Conservation (phyloP, 2,329 filamentous ascomycete species). For the Macrophomina pseudophaseolina region DNA sequence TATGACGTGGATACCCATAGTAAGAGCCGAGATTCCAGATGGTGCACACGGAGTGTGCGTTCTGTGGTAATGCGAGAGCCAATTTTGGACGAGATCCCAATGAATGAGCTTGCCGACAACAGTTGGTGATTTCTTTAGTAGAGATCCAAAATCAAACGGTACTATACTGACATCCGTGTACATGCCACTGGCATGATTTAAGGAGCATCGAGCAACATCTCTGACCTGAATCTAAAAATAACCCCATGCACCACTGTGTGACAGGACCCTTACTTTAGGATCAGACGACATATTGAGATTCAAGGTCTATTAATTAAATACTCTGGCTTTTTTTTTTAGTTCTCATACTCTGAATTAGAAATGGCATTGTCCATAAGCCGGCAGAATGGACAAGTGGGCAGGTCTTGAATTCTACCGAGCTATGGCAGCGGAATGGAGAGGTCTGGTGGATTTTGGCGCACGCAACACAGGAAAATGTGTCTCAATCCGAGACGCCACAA, state of each 20-base stretch:
- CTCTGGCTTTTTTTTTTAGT: no score
- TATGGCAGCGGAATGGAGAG: not conserved
- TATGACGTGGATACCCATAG: not conserved
- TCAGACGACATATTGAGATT: no score
- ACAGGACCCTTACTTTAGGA: no score
- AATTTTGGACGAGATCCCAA: not conserved
- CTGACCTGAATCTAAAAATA: no score
- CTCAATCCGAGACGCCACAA: not conserved
- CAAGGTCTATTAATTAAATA: no score
- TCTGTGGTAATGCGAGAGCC: not conserved
- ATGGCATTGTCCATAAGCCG: not conserved
- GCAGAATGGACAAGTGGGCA: not conserved
- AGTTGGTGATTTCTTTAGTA: not conserved
- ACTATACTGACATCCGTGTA: not conserved
- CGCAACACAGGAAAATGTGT: not conserved
- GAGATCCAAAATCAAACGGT: no score
- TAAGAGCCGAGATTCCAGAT: not conserved
- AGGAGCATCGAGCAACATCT: no score
- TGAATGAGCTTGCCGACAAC: not conserved
- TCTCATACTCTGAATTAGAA: no score
- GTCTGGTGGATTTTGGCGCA: no score
- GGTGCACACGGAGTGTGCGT: not conserved
- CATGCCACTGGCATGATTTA: not conserved
- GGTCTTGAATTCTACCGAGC: not conserved
- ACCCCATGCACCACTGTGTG: no score